Evolutionary conservation across 495 filamentous ascomycete genomes (phyloP).

Genomic region (Xylaria castorea): DNA sequence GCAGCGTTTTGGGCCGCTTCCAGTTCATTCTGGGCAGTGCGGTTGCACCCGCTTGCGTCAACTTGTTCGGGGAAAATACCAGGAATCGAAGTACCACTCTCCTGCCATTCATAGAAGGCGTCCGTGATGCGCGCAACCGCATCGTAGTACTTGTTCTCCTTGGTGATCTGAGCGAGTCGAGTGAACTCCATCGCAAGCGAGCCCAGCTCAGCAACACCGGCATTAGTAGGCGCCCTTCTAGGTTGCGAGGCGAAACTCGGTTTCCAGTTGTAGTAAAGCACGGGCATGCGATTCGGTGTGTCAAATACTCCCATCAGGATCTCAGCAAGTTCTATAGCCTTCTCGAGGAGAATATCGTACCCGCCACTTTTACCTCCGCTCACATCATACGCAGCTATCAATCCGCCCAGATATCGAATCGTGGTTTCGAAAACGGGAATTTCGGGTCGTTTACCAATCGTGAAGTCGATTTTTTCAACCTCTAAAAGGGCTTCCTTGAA

Average conservation of each 20-base stretch:
- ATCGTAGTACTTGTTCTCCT: constrained; percentile 89
- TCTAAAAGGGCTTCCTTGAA: constrained; percentile 84
- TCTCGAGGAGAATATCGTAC: constrained; percentile 75
- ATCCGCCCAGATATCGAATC: constrained; percentile 85
- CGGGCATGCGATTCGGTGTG: constrained; percentile 94
- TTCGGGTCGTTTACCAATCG: constrained; percentile 63
- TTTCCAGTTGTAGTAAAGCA: constrained; percentile 85
- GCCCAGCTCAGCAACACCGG: constrained; percentile 84
- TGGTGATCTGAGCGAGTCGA: constrained; percentile 87
- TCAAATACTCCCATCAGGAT: constrained; percentile 92
- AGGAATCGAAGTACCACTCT: constrained; percentile 69
- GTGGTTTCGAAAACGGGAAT: constrained; percentile 89
- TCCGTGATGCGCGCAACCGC: constrained; percentile 92
- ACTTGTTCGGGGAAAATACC: constrained; percentile 85
- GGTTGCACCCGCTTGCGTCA: constrained; percentile 71
- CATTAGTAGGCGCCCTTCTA: constrained; percentile 67
- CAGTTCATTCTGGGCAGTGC: constrained; percentile 41
- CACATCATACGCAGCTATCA: constrained; percentile 84
- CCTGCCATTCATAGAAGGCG: constrained; percentile 80
- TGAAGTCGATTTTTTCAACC: constrained; percentile 88
- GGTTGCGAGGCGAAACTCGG: constrained; percentile 69
- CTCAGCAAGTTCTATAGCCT: constrained; percentile 87
- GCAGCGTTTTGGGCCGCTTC: constrained; percentile 28
- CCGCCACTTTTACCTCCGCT: constrained; percentile 59
- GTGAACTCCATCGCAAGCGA: constrained; percentile 96